phyloP scores from a whole-genome alignment of 23 red algal genomes.

The Gracilaria vermiculophylla region DNA sequence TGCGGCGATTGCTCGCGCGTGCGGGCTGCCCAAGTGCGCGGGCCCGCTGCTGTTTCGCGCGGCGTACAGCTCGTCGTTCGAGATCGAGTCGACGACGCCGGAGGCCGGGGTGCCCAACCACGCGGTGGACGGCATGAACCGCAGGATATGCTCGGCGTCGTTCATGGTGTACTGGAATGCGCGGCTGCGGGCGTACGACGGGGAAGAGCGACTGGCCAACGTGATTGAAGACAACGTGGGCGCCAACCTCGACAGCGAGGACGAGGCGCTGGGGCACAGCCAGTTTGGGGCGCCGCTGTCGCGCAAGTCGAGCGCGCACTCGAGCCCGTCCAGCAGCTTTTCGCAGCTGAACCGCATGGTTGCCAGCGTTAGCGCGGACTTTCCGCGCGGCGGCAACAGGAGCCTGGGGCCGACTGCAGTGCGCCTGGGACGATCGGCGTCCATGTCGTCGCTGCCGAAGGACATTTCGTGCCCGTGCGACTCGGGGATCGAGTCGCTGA shows the following conservation, averaged over 20 bases:
- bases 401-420: not conserved
- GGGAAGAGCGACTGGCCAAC: slow-evolving; percentile 52
- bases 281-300: slow-evolving; percentile 36
- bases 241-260: not conserved
- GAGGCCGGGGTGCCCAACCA: slow-evolving; percentile 49
- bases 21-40: slow-evolving; percentile 59
- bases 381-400: not conserved
- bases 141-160: slow-evolving; percentile 42
- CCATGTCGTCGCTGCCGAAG: slow-evolving; percentile 11
- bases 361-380: not conserved
- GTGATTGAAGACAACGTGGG: slow-evolving; percentile 26
- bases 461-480: slow-evolving; percentile 62
- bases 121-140: slow-evolving; percentile 28
- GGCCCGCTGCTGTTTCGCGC: slow-evolving; percentile 56
- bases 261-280: slow-evolving; percentile 14
- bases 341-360: not conserved
- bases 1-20: slow-evolving; percentile 32
- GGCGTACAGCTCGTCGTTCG: slow-evolving; percentile 39
- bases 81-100: slow-evolving; percentile 63
- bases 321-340: not conserved
- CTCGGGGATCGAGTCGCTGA: slow-evolving; percentile 50
- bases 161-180: slow-evolving; percentile 55
- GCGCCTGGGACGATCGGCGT: not conserved
- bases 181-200: slow-evolving; percentile 35
- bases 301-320: not conserved